Conservation (phyloP, 164 flowering plant genomes). For the Vitis amurensis region DNA sequence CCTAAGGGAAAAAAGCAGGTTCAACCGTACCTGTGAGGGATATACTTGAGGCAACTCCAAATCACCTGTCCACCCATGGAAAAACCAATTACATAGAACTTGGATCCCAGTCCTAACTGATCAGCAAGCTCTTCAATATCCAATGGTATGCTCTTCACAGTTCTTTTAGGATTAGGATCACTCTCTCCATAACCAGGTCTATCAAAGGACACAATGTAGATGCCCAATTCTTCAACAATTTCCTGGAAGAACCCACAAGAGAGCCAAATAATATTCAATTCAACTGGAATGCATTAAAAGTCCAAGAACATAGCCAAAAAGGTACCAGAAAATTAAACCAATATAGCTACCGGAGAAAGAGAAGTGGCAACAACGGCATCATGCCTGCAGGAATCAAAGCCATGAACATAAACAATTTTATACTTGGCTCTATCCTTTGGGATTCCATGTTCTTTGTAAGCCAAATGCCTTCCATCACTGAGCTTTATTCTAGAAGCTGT, state of each 20-base stretch:
- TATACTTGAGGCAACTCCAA: slow-evolving; percentile 72
- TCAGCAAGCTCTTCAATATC: slow-evolving; percentile 81
- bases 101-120: slow-evolving; percentile 56
- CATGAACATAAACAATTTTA: slow-evolving; percentile 62
- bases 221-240: slow-evolving; percentile 43
- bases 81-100: slow-evolving; percentile 56
- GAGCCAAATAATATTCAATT: not conserved
- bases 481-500: slow-evolving; percentile 73
- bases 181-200: slow-evolving; percentile 83
- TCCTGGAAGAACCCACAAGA: slow-evolving; percentile 37
- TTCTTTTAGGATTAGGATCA: slow-evolving; percentile 58
- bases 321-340: slow-evolving; percentile 1
- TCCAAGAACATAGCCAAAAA: not conserved
- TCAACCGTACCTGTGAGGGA: slow-evolving; percentile 65
- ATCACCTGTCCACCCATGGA: slow-evolving; percentile 69
- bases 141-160: slow-evolving; percentile 51
- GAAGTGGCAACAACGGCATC: slow-evolving; percentile 19
- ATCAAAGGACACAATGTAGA: slow-evolving; percentile 62
- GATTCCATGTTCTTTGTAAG: slow-evolving; percentile 72
- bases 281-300: not conserved
- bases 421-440: slow-evolving; percentile 53
- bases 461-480: slow-evolving; percentile 74
- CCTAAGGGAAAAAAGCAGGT: not conserved
- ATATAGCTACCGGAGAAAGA: slow-evolving; percentile 44
- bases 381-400: slow-evolving; percentile 52